Percentiles rank a stretch among this genome's conserved stretches.
Evolutionary conservation across 768 basidiomycete genomes (phyloP).

Genomic region (Crepidotus variabilis): DNA sequence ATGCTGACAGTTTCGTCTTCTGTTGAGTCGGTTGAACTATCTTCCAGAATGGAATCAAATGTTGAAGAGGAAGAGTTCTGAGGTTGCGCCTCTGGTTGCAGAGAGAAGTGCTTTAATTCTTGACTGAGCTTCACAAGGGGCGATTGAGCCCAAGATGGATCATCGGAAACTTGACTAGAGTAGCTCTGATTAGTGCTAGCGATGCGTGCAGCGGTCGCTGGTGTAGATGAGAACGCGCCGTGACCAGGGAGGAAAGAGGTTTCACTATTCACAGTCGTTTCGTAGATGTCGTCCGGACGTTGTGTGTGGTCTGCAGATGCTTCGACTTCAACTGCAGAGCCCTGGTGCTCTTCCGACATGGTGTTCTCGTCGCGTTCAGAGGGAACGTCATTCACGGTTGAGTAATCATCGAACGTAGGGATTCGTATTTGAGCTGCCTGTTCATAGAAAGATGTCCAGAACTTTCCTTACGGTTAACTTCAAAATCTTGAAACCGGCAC

Average conservation of each 20-base stretch:
- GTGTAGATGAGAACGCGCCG: conserved; percentile 76
- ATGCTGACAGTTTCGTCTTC: conserved; percentile 18
- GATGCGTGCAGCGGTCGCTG: conserved; percentile 51
- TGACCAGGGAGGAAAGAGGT: conserved; percentile 72
- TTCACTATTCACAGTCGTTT: conserved; percentile 51
- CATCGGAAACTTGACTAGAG: conserved; percentile 35
- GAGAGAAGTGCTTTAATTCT: conserved; percentile 54
- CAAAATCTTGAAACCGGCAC: background rate
- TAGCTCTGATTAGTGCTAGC: conserved; percentile 35
- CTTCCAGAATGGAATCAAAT: conserved; percentile 11
- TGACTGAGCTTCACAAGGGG: conserved; percentile 67
- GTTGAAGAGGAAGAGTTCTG: conserved; percentile 10
- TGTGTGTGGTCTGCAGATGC: conserved; percentile 13
- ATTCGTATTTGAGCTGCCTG: conserved; percentile 87
- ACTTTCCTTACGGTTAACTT: conserved; percentile 42
- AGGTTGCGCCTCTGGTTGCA: conserved; percentile 29
- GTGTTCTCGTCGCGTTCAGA: conserved; percentile 33
- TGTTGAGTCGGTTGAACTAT: conserved; percentile 15
- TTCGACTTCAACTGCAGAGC: too few relatives aligned
- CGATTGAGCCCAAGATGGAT: conserved; percentile 74
- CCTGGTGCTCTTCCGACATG: conserved; percentile 20
- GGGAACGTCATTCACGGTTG: conserved; percentile 48
- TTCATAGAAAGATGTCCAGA: conserved; percentile 97
- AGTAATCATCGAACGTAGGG: conserved; percentile 67
- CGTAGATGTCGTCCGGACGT: conserved; percentile 20